A percentile compares a stretch with the other conserved stretches of the same genome.
Conservation (phyloP, 73 alveolate species). For the Paramecium bursaria region DNA sequence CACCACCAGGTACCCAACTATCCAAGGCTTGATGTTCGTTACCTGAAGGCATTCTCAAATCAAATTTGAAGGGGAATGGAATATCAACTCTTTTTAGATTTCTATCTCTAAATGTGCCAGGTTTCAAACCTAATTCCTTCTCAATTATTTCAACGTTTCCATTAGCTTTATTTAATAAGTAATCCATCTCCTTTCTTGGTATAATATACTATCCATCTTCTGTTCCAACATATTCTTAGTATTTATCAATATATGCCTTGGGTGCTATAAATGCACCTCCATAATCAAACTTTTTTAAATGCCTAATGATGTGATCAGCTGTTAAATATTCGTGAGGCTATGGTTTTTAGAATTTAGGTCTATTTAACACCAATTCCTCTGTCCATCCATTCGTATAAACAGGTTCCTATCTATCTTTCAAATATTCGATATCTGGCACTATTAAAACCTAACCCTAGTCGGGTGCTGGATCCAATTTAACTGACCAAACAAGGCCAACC, state of each 20-base stretch:
- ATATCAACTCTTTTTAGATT: conserved; percentile 24
- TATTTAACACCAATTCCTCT: neutral
- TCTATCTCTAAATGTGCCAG: conserved; percentile 9
- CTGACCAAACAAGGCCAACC: no score
- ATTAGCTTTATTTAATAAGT: neutral
- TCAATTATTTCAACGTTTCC: neutral
- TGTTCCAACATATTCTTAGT: conserved; percentile 28
- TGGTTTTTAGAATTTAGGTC: conserved; percentile 2
- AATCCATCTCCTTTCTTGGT: conserved; percentile 19
- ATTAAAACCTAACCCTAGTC: no score
- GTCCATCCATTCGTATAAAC: conserved; percentile 28
- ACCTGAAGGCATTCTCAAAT: conserved; percentile 51
- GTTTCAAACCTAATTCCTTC: neutral
- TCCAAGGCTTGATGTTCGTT: conserved; percentile 5
- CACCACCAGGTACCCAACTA: conserved; percentile 40
- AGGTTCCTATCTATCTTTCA: no score
- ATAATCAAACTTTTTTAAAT: conserved; percentile 26
- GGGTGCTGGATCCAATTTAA: no score
- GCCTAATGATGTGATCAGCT: neutral
- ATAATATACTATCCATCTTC: neutral
- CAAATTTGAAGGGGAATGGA: neutral
- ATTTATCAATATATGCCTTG: conserved; percentile 26
- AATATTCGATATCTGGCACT: no score
- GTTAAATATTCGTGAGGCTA: conserved; percentile 8
- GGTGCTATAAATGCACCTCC: neutral